phyloP scores from a whole-genome alignment of 805 yeast genomes.

The Kodamaea neixiangensis region DNA sequence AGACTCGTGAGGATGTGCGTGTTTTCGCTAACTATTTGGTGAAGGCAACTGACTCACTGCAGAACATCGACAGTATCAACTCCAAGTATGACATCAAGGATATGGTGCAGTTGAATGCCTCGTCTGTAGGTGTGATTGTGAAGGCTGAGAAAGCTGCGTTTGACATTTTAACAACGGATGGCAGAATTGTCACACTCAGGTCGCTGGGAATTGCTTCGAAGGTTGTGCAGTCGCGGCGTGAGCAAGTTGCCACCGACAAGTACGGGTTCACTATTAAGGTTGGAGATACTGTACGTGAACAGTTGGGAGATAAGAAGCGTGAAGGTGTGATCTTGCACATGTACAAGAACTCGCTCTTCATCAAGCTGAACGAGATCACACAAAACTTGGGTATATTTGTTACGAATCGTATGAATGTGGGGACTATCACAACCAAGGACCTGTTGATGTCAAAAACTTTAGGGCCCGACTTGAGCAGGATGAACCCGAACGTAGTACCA shows the following conservation, averaged over 20 bases:
- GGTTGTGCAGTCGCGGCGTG: constrained; percentile 61
- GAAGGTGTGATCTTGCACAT: constrained; percentile 89
- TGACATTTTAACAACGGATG: constrained; percentile 79
- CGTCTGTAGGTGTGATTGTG: constrained; percentile 84
- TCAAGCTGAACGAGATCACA: constrained; percentile 73
- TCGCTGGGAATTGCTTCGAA: constrained; percentile 85
- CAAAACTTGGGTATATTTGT: constrained; percentile 94
- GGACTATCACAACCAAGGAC: constrained; percentile 83
- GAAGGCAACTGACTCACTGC: constrained; percentile 85
- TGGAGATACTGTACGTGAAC: constrained; percentile 91
- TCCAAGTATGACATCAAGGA: constrained; percentile 87
- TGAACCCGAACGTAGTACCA: constrained; percentile 86
- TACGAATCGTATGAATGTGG: constrained; percentile 70
- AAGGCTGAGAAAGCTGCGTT: constrained; percentile 87
- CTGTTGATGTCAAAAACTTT: constrained; percentile 57
- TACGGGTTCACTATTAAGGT: constrained; percentile 81
- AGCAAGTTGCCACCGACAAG: constrained; percentile 82
- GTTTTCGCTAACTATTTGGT: constrained; percentile 91
- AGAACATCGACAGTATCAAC: constrained; percentile 54
- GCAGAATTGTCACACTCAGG: constrained; percentile 66
- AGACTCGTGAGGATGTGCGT: constrained; percentile 82
- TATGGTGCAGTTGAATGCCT: constrained; percentile 83
- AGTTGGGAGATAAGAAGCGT: constrained; percentile 63
- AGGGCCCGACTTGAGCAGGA: constrained; percentile 70
- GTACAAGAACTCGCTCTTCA: constrained; percentile 74